These are phyloP conservation scores for Penicillium simplicissimum DNA, from an alignment of 495 filamentous ascomycete genomes.

Conservation along the genomic window DNA sequence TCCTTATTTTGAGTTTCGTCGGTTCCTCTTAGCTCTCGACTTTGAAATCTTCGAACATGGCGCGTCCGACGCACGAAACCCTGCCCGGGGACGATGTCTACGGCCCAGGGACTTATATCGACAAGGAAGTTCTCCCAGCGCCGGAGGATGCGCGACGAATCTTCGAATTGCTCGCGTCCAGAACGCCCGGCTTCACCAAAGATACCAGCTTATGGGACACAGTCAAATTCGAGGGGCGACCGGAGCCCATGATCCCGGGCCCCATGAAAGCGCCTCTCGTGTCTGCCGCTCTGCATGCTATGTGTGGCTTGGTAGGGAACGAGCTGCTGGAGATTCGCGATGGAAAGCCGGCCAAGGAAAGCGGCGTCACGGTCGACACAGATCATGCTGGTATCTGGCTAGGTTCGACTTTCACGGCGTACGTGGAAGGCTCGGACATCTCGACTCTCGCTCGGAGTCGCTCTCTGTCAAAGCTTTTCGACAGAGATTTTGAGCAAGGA, in stretches of 20 bases:
- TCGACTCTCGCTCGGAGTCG: neutral
- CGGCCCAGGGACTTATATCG: constrained; percentile 33
- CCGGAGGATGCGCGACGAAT: constrained; percentile 31
- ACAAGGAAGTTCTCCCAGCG: constrained; percentile 25
- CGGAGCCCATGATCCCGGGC: constrained; percentile 29
- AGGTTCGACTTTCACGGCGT: constrained; percentile 21
- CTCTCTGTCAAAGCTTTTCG: constrained; percentile 10
- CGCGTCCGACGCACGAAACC: constrained; percentile 17
- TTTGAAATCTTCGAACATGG: neutral
- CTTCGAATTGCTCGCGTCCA: constrained; percentile 25
- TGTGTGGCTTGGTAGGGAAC: constrained; percentile 31
- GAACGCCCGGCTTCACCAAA: constrained; percentile 30
- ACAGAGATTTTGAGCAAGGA: constrained; percentile 22
- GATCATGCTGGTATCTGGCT: constrained; percentile 37
- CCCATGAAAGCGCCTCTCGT: constrained; percentile 29
- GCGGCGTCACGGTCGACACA: constrained; percentile 25
- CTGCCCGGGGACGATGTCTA: constrained; percentile 28
- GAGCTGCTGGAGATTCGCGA: constrained; percentile 31
- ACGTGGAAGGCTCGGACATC: constrained; percentile 21
- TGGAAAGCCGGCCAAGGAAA: constrained; percentile 14
- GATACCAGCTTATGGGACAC: constrained; percentile 26
- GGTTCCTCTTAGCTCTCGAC: neutral
- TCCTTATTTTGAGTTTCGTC: too few species aligned
- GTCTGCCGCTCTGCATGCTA: constrained; percentile 32
- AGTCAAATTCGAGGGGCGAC: constrained; percentile 26